A percentile compares a stretch with the other conserved stretches of the same genome.
phyloP scores from a whole-genome alignment of 2,329 filamentous ascomycete species.

The Verticillium isaacii region DNA sequence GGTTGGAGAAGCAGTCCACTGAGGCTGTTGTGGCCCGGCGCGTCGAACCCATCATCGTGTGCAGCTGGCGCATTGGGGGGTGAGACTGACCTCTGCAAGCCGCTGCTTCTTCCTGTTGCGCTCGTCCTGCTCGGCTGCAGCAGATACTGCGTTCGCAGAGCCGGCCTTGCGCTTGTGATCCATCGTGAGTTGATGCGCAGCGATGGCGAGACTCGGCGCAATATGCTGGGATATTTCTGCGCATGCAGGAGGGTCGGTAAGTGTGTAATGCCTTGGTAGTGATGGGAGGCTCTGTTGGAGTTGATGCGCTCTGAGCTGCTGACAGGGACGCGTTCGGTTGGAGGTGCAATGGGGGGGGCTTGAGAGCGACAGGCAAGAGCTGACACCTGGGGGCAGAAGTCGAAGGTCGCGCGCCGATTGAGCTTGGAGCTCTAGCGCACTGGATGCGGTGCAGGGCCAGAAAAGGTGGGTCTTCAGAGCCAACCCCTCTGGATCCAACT shows the following conservation, averaged over 20 bases:
- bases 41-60: neutral
- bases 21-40: neutral
- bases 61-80: constrained; percentile 6
- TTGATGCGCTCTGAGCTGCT: constrained; percentile 5
- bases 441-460: neutral
- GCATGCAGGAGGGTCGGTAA: neutral
- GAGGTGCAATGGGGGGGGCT: constrained; percentile 2
- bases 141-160: constrained; percentile 34
- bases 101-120: constrained; percentile 53
- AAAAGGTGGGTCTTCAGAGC: neutral
- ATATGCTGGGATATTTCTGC: neutral
- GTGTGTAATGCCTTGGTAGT: constrained; percentile 3
- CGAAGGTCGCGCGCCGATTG: neutral
- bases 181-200: constrained; percentile 28
- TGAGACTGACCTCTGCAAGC: constrained; percentile 40
- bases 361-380: neutral
- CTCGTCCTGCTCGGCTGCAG: constrained; percentile 40
- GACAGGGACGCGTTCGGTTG: constrained; percentile 10
- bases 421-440: neutral
- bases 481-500: no score
- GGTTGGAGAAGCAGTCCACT: neutral
- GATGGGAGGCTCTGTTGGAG: constrained; percentile 1
- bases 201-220: neutral
- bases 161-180: constrained; percentile 53
- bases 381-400: neutral